Evolutionary conservation across 148 eudicot species (phyloP).

Genomic region (Cornus kousa): DNA sequence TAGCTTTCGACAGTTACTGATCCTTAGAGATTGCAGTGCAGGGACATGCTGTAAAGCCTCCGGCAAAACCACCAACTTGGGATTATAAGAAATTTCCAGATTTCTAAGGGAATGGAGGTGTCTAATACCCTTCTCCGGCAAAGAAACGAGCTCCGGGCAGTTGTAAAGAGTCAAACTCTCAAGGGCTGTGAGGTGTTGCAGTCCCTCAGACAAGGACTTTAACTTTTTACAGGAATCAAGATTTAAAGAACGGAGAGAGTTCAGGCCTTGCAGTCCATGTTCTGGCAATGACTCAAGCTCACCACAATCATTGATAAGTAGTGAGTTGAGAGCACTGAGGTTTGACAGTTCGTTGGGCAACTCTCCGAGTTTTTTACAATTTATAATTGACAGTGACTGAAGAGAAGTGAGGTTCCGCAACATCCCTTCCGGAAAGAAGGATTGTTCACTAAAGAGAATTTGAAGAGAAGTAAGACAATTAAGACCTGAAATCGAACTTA

Average conservation of each 20-base stretch:
- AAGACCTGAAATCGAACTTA: neutral
- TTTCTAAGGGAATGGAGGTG: neutral
- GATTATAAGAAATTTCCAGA: neutral
- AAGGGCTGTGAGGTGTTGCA: neutral
- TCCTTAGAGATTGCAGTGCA: neutral
- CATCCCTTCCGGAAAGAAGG: too few species aligned
- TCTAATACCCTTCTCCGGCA: neutral
- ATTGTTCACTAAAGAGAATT: accelerated
- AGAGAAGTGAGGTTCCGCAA: too few species aligned
- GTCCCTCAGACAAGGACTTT: neutral
- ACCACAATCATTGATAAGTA: neutral
- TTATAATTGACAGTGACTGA: accelerated
- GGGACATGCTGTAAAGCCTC: constrained; percentile 5
- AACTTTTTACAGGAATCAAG: too few species aligned
- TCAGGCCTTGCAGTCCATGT: neutral
- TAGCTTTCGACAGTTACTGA: accelerated
- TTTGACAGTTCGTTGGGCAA: too few species aligned
- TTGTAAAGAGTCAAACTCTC: neutral
- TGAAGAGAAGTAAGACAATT: neutral
- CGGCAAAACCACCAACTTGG: neutral
- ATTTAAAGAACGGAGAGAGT: neutral
- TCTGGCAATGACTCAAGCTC: neutral
- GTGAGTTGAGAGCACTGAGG: too few species aligned
- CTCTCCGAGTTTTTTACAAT: neutral
- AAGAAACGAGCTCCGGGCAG: neutral